Percentiles rank a stretch among this genome's conserved stretches.
Conservation (phyloP, 2,329 filamentous ascomycete genomes). For the Colletotrichum magnum region DNA sequence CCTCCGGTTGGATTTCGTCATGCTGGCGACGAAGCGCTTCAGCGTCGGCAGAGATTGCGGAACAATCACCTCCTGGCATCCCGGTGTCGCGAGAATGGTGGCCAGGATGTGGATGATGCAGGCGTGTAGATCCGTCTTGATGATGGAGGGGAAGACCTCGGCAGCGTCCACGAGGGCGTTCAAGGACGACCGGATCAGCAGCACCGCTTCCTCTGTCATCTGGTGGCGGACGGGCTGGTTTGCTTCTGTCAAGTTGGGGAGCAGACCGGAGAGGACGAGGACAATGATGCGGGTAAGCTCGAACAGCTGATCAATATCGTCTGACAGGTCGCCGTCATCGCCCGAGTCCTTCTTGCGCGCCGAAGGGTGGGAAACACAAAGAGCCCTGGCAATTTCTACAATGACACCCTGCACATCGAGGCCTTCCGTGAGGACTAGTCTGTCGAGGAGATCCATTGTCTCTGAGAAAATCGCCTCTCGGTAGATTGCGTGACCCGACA, state of each 20-base stretch:
- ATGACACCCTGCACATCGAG: slow-evolving; percentile 92
- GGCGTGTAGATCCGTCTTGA: slow-evolving; percentile 95
- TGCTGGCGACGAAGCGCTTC: slow-evolving; percentile 87
- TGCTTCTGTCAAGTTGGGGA: slow-evolving; percentile 84
- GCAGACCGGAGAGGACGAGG: slow-evolving; percentile 86
- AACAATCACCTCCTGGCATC: slow-evolving; percentile 89
- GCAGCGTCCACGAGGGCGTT: slow-evolving; percentile 94
- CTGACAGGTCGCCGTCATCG: slow-evolving; percentile 85
- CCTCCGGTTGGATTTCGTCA: slow-evolving; percentile 66
- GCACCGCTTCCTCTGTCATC: slow-evolving; percentile 88
- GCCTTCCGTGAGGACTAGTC: slow-evolving; percentile 91
- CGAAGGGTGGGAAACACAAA: slow-evolving; percentile 93
- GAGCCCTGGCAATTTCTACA: slow-evolving; percentile 90
- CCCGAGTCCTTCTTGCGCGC: slow-evolving; percentile 77
- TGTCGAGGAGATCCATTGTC: slow-evolving; percentile 95
- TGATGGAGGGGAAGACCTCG: slow-evolving; percentile 95
- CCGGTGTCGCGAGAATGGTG: slow-evolving; percentile 88
- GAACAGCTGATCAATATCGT: slow-evolving; percentile 98
- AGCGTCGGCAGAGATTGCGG: slow-evolving; percentile 92
- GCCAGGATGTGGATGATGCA: slow-evolving; percentile 98
- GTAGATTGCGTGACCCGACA: slow-evolving; percentile 97
- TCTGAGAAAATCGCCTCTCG: slow-evolving; percentile 96
- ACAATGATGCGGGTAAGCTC: slow-evolving; percentile 97
- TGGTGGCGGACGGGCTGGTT: slow-evolving; percentile 78
- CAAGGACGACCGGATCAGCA: slow-evolving; percentile 83